Percentiles rank a stretch among this genome's conserved stretches.
These are phyloP conservation scores for Exophiala sideris DNA, from an alignment of 2,329 filamentous ascomycete species.

Conservation along the genomic window DNA sequence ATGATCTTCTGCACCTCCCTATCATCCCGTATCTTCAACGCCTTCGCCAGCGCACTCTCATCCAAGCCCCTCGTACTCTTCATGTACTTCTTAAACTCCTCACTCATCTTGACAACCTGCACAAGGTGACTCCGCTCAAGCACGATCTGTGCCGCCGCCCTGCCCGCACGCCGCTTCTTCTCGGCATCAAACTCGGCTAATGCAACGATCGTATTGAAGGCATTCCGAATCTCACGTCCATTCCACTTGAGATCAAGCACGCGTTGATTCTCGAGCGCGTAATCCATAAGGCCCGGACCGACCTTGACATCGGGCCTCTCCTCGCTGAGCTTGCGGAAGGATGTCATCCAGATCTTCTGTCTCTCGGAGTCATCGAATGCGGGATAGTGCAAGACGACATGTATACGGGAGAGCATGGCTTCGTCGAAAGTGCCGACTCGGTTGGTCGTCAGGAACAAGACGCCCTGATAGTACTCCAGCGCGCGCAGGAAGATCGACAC, in stretches of 20 bases:
- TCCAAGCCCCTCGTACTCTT: slow-evolving; percentile 4
- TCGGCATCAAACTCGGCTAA: slow-evolving; percentile 52
- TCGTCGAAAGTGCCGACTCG: slow-evolving; percentile 36
- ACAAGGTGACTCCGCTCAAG: neutral
- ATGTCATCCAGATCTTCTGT: slow-evolving; percentile 33
- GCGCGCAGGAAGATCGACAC: slow-evolving; percentile 38
- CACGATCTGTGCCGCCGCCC: neutral
- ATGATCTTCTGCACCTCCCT: neutral
- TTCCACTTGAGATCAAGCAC: slow-evolving; percentile 4
- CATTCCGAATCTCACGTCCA: slow-evolving; percentile 27
- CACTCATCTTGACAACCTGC: slow-evolving; percentile 9
- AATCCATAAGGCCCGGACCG: neutral
- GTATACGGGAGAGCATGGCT: slow-evolving; percentile 35
- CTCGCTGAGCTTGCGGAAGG: slow-evolving; percentile 14
- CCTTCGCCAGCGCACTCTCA: neutral
- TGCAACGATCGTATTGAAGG: slow-evolving; percentile 41
- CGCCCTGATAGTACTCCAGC: slow-evolving; percentile 39
- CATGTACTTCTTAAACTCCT: slow-evolving; percentile 6
- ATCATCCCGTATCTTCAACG: neutral
- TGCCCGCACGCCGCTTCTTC: neutral
- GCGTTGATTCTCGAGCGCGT: neutral
- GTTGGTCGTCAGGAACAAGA: slow-evolving; percentile 41
- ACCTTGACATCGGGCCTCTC: slow-evolving; percentile 8
- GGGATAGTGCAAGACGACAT: slow-evolving; percentile 34
- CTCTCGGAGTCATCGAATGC: slow-evolving; percentile 29